A percentile compares a stretch with the other conserved stretches of the same genome.
Conservation (phyloP, 2,329 filamentous ascomycete genomes). For the Bipolaris sorokiniana region DNA sequence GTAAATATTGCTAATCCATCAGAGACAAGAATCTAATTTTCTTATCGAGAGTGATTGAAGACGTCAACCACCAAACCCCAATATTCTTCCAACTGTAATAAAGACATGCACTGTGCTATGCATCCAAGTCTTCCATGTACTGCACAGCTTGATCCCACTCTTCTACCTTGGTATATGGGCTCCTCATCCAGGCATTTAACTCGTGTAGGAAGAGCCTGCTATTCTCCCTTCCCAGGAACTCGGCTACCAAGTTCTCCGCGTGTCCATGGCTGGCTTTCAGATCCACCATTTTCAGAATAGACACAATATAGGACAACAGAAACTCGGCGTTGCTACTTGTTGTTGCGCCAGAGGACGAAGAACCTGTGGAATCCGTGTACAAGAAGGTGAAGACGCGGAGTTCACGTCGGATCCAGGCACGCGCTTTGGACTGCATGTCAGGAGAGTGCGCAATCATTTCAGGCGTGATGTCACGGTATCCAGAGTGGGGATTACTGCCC, state of each 20-base stretch:
- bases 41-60: too few relatives aligned
- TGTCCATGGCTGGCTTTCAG: constrained; percentile 78
- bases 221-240: constrained; percentile 77
- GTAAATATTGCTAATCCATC: not conserved
- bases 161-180: constrained; percentile 72
- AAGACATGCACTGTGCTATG: not conserved
- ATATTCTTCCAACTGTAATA: too few relatives aligned
- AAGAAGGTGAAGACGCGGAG: constrained; percentile 82
- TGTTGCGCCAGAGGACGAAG: constrained; percentile 25
- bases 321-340: constrained; percentile 77
- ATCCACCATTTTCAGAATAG: constrained; percentile 82
- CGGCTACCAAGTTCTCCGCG: constrained; percentile 77
- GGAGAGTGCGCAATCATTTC: constrained; percentile 67
- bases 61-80: too few relatives aligned
- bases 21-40: not conserved
- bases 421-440: constrained; percentile 75
- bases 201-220: constrained; percentile 83
- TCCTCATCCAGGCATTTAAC: constrained; percentile 79
- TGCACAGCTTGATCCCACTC: constrained; percentile 84
- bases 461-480: constrained; percentile 76
- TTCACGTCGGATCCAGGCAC: constrained; percentile 83
- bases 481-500: constrained; percentile 78
- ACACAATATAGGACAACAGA: constrained; percentile 82
- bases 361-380: constrained; percentile 46
- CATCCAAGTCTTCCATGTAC: constrained; percentile 55